These are phyloP conservation scores for Fusarium sp. DNA, from an alignment of 2,329 filamentous ascomycete genomes.

Conservation along the genomic window DNA sequence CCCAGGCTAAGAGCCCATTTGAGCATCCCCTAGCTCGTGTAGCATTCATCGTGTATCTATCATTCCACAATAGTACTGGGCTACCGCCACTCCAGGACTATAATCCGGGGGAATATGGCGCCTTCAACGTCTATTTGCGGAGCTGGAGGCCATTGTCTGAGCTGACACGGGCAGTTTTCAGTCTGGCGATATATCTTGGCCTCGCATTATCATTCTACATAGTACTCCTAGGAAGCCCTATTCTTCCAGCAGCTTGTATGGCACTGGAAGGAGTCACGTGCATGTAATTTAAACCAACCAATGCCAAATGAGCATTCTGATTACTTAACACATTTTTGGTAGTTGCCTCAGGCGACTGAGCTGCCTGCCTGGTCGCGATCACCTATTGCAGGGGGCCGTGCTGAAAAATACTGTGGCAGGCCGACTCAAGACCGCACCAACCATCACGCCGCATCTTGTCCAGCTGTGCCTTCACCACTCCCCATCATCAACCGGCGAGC, in stretches of 20 bases:
- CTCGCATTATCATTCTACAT: constrained; percentile 2
- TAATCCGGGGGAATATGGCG: constrained; percentile 1
- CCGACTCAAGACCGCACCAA: constrained; percentile 58
- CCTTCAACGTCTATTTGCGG: constrained; percentile 12
- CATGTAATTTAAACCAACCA: constrained; percentile 26
- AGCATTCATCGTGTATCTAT: constrained; percentile 23
- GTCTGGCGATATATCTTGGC: constrained; percentile 2
- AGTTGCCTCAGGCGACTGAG: constrained; percentile 43
- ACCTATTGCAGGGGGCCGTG: constrained; percentile 54
- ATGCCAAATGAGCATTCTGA: constrained; percentile 2
- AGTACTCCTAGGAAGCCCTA: background rate
- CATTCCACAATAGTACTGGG: constrained; percentile 33
- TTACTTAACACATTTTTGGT: constrained; percentile 36
- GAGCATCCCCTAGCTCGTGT: constrained; percentile 23
- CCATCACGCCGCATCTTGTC: constrained; percentile 65
- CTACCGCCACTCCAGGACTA: constrained; percentile 16
- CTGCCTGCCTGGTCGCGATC: constrained; percentile 45
- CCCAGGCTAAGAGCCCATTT: constrained; percentile 18
- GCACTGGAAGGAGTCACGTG: constrained; percentile 40
- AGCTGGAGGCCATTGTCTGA: constrained; percentile 13
- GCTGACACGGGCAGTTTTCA: background rate
- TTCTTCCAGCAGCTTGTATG: constrained; percentile 1
- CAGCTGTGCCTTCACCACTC: constrained; percentile 66
- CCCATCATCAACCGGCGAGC: constrained; percentile 65
- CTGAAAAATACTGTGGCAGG: constrained; percentile 60